Base-by-base conservation (phyloP, 2,329 filamentous ascomycete species). In the Hymenoscyphus fraxineus region DNA sequence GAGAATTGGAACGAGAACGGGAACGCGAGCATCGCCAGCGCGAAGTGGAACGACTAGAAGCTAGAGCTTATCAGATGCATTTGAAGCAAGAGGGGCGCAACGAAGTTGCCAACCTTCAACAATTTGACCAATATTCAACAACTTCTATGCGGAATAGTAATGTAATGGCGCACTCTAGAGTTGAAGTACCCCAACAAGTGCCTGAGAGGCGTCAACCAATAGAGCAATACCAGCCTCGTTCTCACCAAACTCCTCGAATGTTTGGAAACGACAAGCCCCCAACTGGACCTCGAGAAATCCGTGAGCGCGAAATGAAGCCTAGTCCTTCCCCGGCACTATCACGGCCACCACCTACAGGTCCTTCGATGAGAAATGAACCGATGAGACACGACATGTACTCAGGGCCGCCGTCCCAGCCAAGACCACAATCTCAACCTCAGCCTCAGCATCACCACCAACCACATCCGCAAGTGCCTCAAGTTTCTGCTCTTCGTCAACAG, bases 401-500 rank as follows among this genome's bases (percentile, higher is more conserved):
- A 16, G 68, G 71, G 59, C 62, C 68, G 35, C 64, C 51, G 15
- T 15, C 55, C 13, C 67, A 65, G 47, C 58, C 65, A 27, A 61
- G 55, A 13, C 66, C 63, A 19, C 64, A 62, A 55, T 55, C 62
- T 44, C 58, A 64, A 41, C 59, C 62, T 44, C 58, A 64, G 38
- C 59, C 63, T 19, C 67, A 63, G 13, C 60, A 59, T 13, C 61
- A 60, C 27, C 58, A 61, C 13, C 67, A 66, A 6, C 66, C 67
- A 44, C 68, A 64, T 32, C n/a, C 41, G 12, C 62, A 54, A 60
- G 61, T 66, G 40, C 72, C 79, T n/a, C 73, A 79, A 27, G 75
- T 79, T 35, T 75, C 79, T 47, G 73, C 82, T 51, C 69, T 76
- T 6, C 73, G 78, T 13, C 75, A 77, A 32, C 79, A 78, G 44